Conservation (phyloP, 129 eudicot genomes). For the Logfia minima region DNA sequence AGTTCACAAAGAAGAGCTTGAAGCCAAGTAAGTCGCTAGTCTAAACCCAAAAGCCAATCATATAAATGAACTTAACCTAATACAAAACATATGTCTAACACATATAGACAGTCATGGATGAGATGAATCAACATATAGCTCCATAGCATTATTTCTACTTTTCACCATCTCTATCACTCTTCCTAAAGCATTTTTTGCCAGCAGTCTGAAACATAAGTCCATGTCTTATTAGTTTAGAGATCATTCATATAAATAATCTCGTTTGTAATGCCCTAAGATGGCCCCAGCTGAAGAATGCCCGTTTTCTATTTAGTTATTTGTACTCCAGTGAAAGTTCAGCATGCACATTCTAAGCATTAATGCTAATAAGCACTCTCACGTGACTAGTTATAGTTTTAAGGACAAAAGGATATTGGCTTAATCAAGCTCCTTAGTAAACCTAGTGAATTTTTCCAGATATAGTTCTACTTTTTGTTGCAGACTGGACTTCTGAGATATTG, state of each 20-base stretch:
- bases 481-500: neutral
- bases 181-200: neutral
- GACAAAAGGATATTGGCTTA: neutral
- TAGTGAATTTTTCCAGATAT: neutral
- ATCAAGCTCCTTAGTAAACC: neutral
- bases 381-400: constrained; percentile 7
- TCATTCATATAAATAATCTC: neutral
- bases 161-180: neutral
- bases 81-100: neutral
- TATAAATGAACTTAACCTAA: too few species aligned
- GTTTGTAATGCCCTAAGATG: neutral
- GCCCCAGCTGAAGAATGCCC: constrained; percentile 2
- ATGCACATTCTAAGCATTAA: neutral
- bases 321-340: neutral
- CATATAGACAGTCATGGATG: neutral
- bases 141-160: neutral
- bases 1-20: neutral
- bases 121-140: neutral
- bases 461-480: constrained; percentile 8
- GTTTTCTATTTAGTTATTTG: constrained; percentile 1
- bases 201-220: neutral
- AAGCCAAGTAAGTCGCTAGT: neutral
- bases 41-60: too few species aligned
- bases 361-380: neutral
- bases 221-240: neutral